Evolutionary conservation across 306 rosid genomes (phyloP).

Genomic region (Chamaecrista fasciculata): DNA sequence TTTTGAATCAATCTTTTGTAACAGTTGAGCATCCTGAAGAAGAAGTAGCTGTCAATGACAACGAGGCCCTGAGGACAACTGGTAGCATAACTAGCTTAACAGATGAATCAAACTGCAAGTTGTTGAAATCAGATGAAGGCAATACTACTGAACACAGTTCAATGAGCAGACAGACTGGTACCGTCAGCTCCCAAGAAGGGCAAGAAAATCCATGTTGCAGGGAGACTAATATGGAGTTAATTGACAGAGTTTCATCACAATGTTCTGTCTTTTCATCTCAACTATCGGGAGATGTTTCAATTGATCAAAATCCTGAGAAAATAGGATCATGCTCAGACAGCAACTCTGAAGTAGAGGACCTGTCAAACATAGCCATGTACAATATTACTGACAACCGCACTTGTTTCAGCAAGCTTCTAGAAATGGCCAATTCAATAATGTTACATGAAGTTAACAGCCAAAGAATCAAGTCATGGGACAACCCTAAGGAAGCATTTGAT

Average conservation of each 20-base stretch:
- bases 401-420: constrained; percentile 48
- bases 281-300: constrained; percentile 52
- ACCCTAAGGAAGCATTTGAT: constrained; percentile 23
- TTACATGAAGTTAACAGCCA: constrained; percentile 38
- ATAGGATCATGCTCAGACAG: constrained; percentile 58
- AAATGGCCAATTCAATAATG: constrained; percentile 47
- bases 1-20: constrained; percentile 19
- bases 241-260: constrained; percentile 46
- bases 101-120: constrained; percentile 53
- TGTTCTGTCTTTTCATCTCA: constrained; percentile 52
- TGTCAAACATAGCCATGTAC: constrained; percentile 44
- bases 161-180: constrained; percentile 20
- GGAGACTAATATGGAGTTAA: constrained; percentile 35
- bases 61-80: constrained; percentile 14
- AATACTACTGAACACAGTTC: constrained; percentile 29
- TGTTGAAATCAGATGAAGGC: constrained; percentile 37
- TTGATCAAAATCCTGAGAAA: constrained; percentile 63
- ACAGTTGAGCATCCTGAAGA: constrained; percentile 29
- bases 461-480: constrained; percentile 35
- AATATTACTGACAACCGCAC: constrained; percentile 30
- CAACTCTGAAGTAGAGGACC: constrained; percentile 72
- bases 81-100: constrained; percentile 27
- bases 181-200: constrained; percentile 32
- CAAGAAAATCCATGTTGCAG: constrained; percentile 37
- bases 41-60: constrained; percentile 25